Percentiles rank a stretch among this genome's conserved stretches.
phyloP scores from a whole-genome alignment of 305 asterid species.

The Ilex paraguariensis region DNA sequence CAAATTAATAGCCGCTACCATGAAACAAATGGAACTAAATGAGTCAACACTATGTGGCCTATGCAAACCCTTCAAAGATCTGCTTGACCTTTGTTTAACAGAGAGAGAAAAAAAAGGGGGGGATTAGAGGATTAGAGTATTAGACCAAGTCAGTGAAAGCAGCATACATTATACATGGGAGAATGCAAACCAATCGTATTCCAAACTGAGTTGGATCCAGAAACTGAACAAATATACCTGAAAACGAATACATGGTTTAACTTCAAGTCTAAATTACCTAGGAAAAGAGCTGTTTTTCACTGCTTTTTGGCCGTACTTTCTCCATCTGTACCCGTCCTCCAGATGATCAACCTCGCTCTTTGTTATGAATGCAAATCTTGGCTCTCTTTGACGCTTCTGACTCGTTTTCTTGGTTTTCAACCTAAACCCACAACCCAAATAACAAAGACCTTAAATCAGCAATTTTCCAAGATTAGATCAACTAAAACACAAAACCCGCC shows the following conservation, averaged over 20 bases:
- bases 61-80: not conserved
- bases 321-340: conserved; percentile 84
- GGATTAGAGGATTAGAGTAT: not conserved
- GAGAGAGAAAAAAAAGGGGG: not conserved
- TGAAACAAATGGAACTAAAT: not conserved
- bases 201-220: too few species aligned
- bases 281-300: conserved; percentile 78
- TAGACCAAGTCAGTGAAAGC: too few species aligned
- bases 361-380: conserved; percentile 83
- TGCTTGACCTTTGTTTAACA: not conserved
- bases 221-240: not conserved
- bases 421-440: conserved; percentile 19
- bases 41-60: not conserved
- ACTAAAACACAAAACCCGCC: not conserved
- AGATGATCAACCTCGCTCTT: conserved; percentile 76
- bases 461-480: not conserved
- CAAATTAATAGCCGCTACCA: not conserved
- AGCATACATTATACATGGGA: too few species aligned
- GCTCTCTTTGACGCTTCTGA: conserved; percentile 48
- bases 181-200: too few species aligned
- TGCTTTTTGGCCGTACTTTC: conserved; percentile 86
- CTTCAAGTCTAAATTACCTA: conserved; percentile 25
- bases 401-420: conserved; percentile 48
- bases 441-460: not conserved
- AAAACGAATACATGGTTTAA: not conserved